phyloP scores from a whole-genome alignment of 768 basidiomycete genomes.

The Serendipita vermifera region DNA sequence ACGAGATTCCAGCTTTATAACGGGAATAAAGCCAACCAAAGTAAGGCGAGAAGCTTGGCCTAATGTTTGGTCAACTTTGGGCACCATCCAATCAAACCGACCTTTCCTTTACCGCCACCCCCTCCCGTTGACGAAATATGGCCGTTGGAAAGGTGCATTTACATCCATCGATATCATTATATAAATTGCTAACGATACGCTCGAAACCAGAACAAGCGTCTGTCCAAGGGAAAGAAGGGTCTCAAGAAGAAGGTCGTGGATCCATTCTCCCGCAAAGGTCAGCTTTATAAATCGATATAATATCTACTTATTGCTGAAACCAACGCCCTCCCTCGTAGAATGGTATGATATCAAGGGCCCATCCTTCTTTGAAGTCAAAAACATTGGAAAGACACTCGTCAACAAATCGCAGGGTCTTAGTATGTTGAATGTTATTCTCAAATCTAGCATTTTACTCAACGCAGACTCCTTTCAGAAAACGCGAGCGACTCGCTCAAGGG shows the following conservation, averaged over 20 bases:
- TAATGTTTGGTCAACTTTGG: too few species aligned
- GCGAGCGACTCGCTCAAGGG: constrained; percentile 97
- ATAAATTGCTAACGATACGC: constrained; percentile 11
- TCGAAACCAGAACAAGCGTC: constrained; percentile 74
- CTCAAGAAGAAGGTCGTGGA: constrained; percentile 99
- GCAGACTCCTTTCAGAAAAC: constrained; percentile 60
- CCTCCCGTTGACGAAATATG: constrained; percentile 42
- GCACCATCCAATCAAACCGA: too few species aligned
- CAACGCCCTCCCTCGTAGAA: constrained; percentile 35
- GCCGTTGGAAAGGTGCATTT: constrained; percentile 74
- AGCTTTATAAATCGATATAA: constrained; percentile 15
- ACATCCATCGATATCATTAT: constrained; percentile 6
- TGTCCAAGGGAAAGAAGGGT: constrained; percentile 97
- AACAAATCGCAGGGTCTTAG: constrained; percentile 98
- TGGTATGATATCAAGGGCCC: constrained; percentile 99
- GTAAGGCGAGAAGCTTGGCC: too few species aligned
- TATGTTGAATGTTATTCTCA: constrained; percentile 37
- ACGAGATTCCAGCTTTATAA: too few species aligned
- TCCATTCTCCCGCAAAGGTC: constrained; percentile 99
- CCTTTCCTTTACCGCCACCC: too few species aligned
- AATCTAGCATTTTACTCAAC: background rate
- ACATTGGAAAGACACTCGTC: constrained; percentile 96
- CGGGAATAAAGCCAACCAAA: too few species aligned
- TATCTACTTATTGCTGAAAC: background rate
- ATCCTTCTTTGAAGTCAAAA: constrained; percentile 90